These are phyloP conservation scores for Epithele typhae DNA, from an alignment of 768 basidiomycete genomes.

Conservation along the genomic window DNA sequence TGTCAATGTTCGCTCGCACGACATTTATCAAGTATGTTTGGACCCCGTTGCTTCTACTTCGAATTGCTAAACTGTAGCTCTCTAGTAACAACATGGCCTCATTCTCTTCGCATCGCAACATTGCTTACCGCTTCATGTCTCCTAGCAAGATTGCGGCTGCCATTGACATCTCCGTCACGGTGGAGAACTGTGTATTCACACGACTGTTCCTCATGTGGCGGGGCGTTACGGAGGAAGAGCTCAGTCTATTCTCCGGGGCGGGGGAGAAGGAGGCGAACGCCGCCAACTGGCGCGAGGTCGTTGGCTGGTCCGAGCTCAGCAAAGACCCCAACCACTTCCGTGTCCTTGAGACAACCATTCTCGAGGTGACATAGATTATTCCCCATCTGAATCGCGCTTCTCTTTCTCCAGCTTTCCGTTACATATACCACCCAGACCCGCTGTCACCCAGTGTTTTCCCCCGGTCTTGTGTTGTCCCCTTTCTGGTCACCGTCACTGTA, in stretches of 20 bases:
- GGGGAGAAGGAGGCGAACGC: conserved; percentile 85
- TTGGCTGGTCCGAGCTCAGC: conserved; percentile 78
- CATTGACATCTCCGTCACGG: conserved; percentile 82
- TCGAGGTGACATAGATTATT: conserved; percentile 53
- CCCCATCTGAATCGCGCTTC: background rate
- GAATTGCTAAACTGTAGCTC: conserved; percentile 4
- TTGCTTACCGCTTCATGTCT: conserved; percentile 85
- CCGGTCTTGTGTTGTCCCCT: background rate
- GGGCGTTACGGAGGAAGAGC: conserved; percentile 76
- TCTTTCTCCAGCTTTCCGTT: background rate
- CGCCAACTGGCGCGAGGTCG: conserved; percentile 75
- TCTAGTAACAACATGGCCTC: conserved; percentile 69
- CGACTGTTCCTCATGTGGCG: conserved; percentile 85
- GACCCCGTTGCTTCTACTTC: background rate
- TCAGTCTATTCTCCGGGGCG: conserved; percentile 66
- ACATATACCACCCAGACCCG: background rate
- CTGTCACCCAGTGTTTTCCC: conserved; percentile 4
- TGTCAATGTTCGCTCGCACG: conserved; percentile 79
- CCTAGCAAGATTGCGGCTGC: conserved; percentile 78
- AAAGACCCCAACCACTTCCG: conserved; percentile 74
- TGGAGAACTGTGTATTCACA: conserved; percentile 77
- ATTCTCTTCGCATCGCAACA: conserved; percentile 77
- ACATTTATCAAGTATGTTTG: conserved; percentile 68
- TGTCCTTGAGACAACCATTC: conserved; percentile 72
- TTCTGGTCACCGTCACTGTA: conserved; percentile 10